Evolutionary conservation across 768 basidiomycete genomes (phyloP), one percentile per base, ranked within the genome.

Genomic region (Lactarius trivialis): DNA sequence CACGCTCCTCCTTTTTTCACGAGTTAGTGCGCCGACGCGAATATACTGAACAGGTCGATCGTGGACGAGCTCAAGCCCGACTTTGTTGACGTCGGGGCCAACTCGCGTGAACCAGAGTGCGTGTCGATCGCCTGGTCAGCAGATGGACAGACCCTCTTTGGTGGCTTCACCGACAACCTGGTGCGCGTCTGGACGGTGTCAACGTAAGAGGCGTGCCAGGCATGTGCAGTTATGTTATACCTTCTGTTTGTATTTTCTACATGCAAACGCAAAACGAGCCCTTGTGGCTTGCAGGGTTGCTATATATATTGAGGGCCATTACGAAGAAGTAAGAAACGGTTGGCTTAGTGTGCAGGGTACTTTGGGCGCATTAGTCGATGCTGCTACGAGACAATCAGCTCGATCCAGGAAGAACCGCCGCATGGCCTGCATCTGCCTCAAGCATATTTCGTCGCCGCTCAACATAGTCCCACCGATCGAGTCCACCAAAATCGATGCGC

Each of bases 11-110:
- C 17, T 66, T 52, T 32, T 58, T 56, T 51, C 48, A 7, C 52
- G 52, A 50, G 45, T 37, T 67, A 32, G 26, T 49, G 52, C 37
- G 37, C 43, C 48, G 37, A 51, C 54, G 28, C 26, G 45, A 48
- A 48, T 48, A 3, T 1, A 56, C 15, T 41, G 19, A 17, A 17
- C 58, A 94, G 92, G 76, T 95, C 92, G 24, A 97, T 98, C 72
- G 97, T 99, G 62, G 97, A 98, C 70, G 96, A 98, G 79, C 92
- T 98, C 81, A 93, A 91, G 79, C 93, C 96, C 64, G 89, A 95
- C 70, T 95, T 92, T 75, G 82, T 84, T 65, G 89, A 93, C 69
- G 83, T 86, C 62, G 77, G 82, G 57, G 81, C 82, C 68, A 84
- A 85, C 61, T 81, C 86, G 21, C 81, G 86, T 73, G 85, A 91